These are phyloP conservation scores for Byssoonygena ceratinophila DNA, from an alignment of 2,329 filamentous ascomycete species.

Conservation along the genomic window DNA sequence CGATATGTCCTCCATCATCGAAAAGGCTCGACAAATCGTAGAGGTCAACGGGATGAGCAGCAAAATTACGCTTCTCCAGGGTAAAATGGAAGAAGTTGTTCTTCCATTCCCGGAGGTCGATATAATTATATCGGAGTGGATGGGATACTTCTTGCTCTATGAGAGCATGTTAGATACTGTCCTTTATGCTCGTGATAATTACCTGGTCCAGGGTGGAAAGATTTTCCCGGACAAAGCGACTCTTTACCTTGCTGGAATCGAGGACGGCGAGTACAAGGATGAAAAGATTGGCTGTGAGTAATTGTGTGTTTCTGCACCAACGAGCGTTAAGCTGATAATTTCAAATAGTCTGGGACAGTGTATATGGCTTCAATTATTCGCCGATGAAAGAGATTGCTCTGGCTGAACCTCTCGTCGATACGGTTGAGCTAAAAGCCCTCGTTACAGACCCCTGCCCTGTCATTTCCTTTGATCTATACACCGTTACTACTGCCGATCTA, in stretches of 20 bases:
- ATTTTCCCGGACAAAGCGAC: slow-evolving; percentile 99
- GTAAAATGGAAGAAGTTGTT: slow-evolving; percentile 98
- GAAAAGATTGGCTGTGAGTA: slow-evolving; percentile 97
- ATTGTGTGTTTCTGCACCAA: not conserved
- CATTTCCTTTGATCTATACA: slow-evolving; percentile 87
- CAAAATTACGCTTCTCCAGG: slow-evolving; percentile 95
- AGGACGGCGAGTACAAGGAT: slow-evolving; percentile 98
- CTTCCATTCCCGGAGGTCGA: slow-evolving; percentile 92
- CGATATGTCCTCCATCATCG: slow-evolving; percentile 99
- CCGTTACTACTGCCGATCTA: slow-evolving; percentile 69
- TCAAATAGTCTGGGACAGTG: slow-evolving; percentile 90
- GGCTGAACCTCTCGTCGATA: slow-evolving; percentile 92
- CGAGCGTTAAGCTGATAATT: slow-evolving; percentile 11
- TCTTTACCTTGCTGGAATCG: slow-evolving; percentile 92
- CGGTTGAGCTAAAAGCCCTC: slow-evolving; percentile 91
- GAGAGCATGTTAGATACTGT: slow-evolving; percentile 99
- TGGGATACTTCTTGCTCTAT: slow-evolving; percentile 98
- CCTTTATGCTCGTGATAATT: slow-evolving; percentile 87
- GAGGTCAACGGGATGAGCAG: slow-evolving; percentile 79
- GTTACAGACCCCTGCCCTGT: slow-evolving; percentile 82
- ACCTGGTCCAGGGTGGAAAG: slow-evolving; percentile 72
- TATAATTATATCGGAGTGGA: slow-evolving; percentile 99
- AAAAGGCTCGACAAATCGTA: slow-evolving; percentile 95
- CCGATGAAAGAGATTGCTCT: slow-evolving; percentile 89
- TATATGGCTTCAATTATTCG: slow-evolving; percentile 94